phyloP scores from a whole-genome alignment of 1,139 yeast species.

The Casaregolazyma lundiana region DNA sequence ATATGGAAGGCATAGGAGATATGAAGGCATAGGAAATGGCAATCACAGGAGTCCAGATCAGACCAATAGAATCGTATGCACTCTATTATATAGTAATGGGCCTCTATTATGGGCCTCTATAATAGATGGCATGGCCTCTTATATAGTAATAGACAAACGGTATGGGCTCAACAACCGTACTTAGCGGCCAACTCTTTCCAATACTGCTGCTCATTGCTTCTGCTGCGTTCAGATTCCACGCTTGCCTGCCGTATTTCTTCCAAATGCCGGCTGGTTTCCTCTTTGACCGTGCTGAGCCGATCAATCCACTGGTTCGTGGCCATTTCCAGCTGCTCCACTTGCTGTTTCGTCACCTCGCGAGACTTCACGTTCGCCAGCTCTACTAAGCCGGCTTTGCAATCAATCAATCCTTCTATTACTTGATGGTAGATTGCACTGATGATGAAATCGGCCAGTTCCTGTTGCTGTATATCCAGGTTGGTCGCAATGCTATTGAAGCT shows the following conservation, averaged over 20 bases:
- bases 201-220: neutral
- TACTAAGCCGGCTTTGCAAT: conserved; percentile 20
- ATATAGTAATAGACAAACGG: neutral
- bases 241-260: neutral
- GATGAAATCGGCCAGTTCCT: conserved; percentile 23
- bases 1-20: conserved; percentile 38
- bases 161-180: neutral
- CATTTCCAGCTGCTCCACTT: conserved; percentile 18
- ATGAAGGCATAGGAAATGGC: neutral
- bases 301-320: conserved; percentile 13
- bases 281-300: neutral
- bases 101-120: neutral
- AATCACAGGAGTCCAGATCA: neutral
- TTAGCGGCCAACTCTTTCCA: neutral
- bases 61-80: too few species aligned
- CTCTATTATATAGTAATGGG: too few species aligned
- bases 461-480: conserved; percentile 15
- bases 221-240: neutral
- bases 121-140: too few species aligned
- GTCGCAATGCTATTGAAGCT: conserved; percentile 15
- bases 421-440: conserved; percentile 26
- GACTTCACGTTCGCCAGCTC: conserved; percentile 21
- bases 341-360: conserved; percentile 19
- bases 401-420: conserved; percentile 23
- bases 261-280: neutral